Evolutionary conservation across 1,284 basidiomycete species (phyloP), one percentile per base, ranked within the genome.

Genomic region (Vanrija humicola): DNA sequence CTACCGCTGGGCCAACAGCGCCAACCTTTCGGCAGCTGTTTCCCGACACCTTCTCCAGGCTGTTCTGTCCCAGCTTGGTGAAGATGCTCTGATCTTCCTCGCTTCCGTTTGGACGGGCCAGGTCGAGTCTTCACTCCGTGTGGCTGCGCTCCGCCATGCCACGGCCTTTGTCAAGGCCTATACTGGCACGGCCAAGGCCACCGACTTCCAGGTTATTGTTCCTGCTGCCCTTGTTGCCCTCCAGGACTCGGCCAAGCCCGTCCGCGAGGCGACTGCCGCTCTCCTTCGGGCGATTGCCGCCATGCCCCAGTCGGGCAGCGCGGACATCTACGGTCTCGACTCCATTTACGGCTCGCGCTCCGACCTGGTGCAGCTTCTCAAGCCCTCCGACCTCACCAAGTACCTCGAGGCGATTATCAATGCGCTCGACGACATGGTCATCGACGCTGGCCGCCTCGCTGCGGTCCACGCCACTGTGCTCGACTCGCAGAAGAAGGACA

Each of bases 191-290:
- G 48, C 55, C 10, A 61, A 59, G 46, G 43, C 48, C 19, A 67
- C 70, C 39, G 82, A 98, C 73, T 95, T 94, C 79, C 95, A 98
- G 77, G 86, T 86, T 0, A 79, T 94, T 14, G 68, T 98, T 1
- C 94, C 93, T 0, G 80, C 86, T 0, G 68, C 96, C 12, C 76
- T 97, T 1, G 79, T 87, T 9, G 83, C 84, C 3, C 66, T 95
- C 3, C 80, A 83, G 61, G 74, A 84, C 63, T 55, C 66, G 0
- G 82, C 84, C 46, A 80, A 72, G 52, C 61, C 69, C 5, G 75
- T 87, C 15, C 82, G 91, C 21, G 77, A 80, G 48, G 84, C 83
- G 21, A 86, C 86, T 6, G 69, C 87, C n/a, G 84, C 86, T 46
- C 72, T 97, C 16, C 79, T 79, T 5, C 56, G 54, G 21, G 55